Percentiles rank a stretch among this genome's conserved stretches.
phyloP scores from a whole-genome alignment of 345 rosid genomes.

The Durio zibethinus region DNA sequence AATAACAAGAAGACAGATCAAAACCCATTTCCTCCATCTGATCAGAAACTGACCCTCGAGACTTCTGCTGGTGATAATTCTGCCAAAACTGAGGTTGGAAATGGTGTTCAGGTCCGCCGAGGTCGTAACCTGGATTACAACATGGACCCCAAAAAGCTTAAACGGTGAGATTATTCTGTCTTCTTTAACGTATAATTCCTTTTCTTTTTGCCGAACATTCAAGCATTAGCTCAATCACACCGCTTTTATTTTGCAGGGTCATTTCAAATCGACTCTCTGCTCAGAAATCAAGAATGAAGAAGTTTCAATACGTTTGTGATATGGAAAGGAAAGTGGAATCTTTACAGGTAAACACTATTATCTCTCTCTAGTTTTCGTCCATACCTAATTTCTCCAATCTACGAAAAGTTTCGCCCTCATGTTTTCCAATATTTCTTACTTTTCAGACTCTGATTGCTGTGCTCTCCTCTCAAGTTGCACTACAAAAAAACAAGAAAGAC shows the following conservation, averaged over 20 bases:
- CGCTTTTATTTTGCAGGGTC: conserved; percentile 18
- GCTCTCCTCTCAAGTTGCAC: conserved; percentile 26
- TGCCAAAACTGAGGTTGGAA: neutral
- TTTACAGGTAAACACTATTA: conserved; percentile 30
- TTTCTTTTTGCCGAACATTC: neutral
- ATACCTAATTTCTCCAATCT: neutral
- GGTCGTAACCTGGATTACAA: neutral
- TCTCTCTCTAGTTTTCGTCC: neutral
- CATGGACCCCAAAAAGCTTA: conserved; percentile 35
- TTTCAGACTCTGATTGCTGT: conserved; percentile 18
- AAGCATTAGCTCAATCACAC: neutral
- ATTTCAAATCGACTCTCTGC: conserved; percentile 36
- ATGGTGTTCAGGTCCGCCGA: neutral
- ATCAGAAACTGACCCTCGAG: neutral
- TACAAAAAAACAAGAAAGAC: neutral
- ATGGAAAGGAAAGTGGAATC: conserved; percentile 24
- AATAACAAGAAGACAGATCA: neutral
- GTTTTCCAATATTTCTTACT: neutral
- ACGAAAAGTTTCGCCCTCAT: neutral
- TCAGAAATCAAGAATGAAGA: conserved; percentile 26
- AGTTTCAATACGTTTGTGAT: conserved; percentile 11
- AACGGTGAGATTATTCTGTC: conserved; percentile 15
- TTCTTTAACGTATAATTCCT: neutral
- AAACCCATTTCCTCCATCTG: neutral
- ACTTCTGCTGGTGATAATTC: neutral